Base-by-base conservation (phyloP, 139 green algal species). In the Micromonas pusilla region DNA sequence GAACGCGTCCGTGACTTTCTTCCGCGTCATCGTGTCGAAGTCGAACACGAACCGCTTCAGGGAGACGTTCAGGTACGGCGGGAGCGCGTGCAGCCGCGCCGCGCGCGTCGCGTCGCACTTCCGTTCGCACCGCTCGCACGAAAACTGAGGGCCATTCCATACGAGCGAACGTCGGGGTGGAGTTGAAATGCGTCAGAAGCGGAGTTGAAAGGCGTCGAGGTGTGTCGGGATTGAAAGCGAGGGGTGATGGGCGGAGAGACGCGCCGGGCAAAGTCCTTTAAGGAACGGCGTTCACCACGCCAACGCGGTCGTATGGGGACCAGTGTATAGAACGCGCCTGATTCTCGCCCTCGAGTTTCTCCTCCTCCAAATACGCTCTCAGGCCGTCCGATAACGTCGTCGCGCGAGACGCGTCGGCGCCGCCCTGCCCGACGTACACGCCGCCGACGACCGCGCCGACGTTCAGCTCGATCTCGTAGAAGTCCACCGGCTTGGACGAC, bases 41-140 rank as follows among this genome's bases (percentile, higher is more conserved):
- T 97, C 89, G 81, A 95, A 97, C 20, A 96, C 90, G 73, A 97
- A 97, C 64, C 93, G 89, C 86, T 96, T 91, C 57, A 97, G 88
- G 3, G 88, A 87, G 57, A 97, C 54, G 78, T 90, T 92, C 20
- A 97, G 81, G 79, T 92, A 85, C 3, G 91, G 92, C 28, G 93
- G 93, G 74, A 96, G 77, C 25, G 34, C 64, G 16, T 82, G 80
- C 36, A 97, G 82, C 62, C 74, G 77, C 80, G 91, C 81, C 76
- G 85, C 86, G 0, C 93, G 85, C 0, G 76, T 86, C n/a, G 93
- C 93, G 70, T 95, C 88, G 32, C 53, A 38, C 79, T 92, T 92
- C 60, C 2, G 19, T 28, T n/a, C 53, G 78, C 92, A 97, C 34
- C 73, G 74, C 0, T 92, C 88, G 84, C 93, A 97, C 52, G 37